Evolutionary conservation across 805 yeast genomes (phyloP).

Genomic region (Barnettozyma vustinii): DNA sequence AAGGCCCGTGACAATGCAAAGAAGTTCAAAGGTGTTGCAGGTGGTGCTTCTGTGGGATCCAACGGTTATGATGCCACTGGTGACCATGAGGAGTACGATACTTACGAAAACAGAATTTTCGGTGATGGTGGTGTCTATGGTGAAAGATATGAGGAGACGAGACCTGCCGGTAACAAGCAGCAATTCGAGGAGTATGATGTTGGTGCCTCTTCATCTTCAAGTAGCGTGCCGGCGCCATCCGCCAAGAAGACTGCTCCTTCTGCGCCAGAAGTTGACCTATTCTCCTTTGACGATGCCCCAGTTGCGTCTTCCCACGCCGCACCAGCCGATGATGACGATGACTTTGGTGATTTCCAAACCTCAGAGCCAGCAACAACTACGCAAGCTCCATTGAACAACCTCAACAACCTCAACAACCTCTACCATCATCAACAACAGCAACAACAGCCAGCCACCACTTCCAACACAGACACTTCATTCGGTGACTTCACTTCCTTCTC

Average conservation of each 20-base stretch:
- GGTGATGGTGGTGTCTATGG: constrained; percentile 74
- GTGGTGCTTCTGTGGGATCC: constrained; percentile 38
- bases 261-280: constrained; percentile 37
- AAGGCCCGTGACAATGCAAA: constrained; percentile 83
- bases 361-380: constrained; percentile 35
- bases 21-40: constrained; percentile 78
- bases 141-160: constrained; percentile 55
- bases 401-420: constrained; percentile 32
- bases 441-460: constrained; percentile 14
- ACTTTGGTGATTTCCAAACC: constrained; percentile 75
- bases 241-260: constrained; percentile 15
- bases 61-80: constrained; percentile 20
- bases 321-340: constrained; percentile 49
- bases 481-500: constrained; percentile 24
- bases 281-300: constrained; percentile 37
- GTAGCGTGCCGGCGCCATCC: neutral
- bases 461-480: constrained; percentile 17
- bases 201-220: constrained; percentile 22
- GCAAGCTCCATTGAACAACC: constrained; percentile 20
- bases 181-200: constrained; percentile 62
- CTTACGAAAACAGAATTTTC: constrained; percentile 46
- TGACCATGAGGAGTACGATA: constrained; percentile 37
- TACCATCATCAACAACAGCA: constrained; percentile 24
- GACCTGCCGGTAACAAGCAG: constrained; percentile 36
- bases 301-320: constrained; percentile 8